Evolutionary conservation across 208 protist species (phyloP).

Genomic region (Trypanosoma grayi): DNA sequence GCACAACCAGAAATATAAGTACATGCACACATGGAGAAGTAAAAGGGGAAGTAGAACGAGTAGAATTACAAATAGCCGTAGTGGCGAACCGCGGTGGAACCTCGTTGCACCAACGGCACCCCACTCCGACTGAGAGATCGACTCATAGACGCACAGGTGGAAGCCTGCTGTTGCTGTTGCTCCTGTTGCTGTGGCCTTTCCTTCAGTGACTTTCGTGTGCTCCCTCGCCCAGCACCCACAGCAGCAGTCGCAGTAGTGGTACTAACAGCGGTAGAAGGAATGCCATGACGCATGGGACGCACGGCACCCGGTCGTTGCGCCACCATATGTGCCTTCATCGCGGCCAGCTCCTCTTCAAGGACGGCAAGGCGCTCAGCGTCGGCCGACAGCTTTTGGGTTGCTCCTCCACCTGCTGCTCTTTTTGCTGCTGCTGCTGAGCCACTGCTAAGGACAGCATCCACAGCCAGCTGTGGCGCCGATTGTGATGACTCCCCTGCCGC

Average conservation of each 20-base stretch:
- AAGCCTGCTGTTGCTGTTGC: neutral
- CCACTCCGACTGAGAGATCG: neutral
- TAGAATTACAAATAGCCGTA: constrained; percentile 50
- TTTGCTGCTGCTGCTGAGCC: too few species aligned
- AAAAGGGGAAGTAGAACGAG: constrained; percentile 4
- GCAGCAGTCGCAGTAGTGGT: neutral
- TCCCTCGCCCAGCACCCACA: too few species aligned
- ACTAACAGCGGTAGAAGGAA: neutral
- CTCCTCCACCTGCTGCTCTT: too few species aligned
- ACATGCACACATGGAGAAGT: constrained; percentile 14
- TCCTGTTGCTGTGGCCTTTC: constrained; percentile 4
- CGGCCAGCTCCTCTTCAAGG: constrained; percentile 67
- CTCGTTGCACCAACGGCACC: constrained; percentile 43
- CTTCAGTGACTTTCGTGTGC: too few species aligned
- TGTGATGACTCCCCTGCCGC: constrained; percentile 3
- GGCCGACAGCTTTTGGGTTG: neutral
- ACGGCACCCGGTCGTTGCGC: constrained; percentile 14
- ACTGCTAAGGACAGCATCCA: constrained; percentile 4
- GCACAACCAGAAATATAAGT: constrained; percentile 9
- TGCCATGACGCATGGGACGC: constrained; percentile 1
- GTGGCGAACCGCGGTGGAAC: constrained; percentile 57
- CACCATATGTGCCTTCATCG: constrained; percentile 55
- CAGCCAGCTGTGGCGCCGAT: constrained; percentile 1
- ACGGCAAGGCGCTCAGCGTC: constrained; percentile 28
- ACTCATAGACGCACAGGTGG: neutral